Evolutionary conservation across 805 yeast genomes (phyloP).

Genomic region (Candida pseudoglaebosa): DNA sequence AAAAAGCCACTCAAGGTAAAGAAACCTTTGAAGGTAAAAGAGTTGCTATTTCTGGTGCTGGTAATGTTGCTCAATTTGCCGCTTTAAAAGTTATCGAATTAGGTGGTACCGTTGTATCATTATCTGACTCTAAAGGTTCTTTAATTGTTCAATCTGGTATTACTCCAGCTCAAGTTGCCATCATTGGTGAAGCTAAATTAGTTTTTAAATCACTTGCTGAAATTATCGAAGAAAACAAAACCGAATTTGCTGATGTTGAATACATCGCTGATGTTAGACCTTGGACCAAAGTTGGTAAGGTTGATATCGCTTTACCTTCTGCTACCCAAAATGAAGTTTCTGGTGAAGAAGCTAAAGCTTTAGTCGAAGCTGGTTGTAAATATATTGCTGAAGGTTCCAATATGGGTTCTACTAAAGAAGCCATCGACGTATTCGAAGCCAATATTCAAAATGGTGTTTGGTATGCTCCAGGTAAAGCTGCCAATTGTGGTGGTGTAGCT

Average conservation of each 20-base stretch:
- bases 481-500: conserved; percentile 99
- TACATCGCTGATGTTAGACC: conserved; percentile 95
- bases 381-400: conserved; percentile 98
- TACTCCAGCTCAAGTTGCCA: conserved; percentile 73
- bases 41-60: conserved; percentile 96
- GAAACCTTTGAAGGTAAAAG: conserved; percentile 89
- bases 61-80: conserved; percentile 99
- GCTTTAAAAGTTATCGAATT: conserved; percentile 95
- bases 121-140: conserved; percentile 93
- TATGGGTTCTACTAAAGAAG: conserved; percentile 99
- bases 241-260: conserved; percentile 63
- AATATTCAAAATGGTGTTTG: conserved; percentile 69
- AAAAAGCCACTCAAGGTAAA: conserved; percentile 83
- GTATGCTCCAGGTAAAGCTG: conserved; percentile 99
- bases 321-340: conserved; percentile 98
- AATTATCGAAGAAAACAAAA: conserved; percentile 50
- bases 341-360: conserved; percentile 94
- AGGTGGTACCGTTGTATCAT: conserved; percentile 91
- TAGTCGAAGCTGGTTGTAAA: conserved; percentile 87
- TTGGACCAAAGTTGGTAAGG: conserved; percentile 87
- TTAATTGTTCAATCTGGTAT: conserved; percentile 78
- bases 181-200: conserved; percentile 73
- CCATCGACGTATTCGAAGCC: conserved; percentile 90
- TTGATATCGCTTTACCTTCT: conserved; percentile 94
- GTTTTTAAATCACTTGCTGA: conserved; percentile 72